Evolutionary conservation across 192 early-diverging fungal species (phyloP).

Genomic region (Umbelopsis vinacea): DNA sequence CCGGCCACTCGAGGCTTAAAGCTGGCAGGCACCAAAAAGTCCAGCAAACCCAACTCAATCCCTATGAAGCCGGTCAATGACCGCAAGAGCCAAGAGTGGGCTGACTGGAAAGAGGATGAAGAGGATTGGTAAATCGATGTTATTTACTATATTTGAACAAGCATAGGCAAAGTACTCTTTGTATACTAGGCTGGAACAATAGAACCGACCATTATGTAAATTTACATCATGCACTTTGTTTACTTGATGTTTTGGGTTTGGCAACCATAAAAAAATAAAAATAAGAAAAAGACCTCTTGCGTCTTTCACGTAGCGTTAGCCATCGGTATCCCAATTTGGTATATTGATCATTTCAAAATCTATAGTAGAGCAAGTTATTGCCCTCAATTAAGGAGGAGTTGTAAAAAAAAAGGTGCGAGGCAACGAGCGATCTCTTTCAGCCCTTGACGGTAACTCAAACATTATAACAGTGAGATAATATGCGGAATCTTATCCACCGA

Average conservation of each 20-base stretch:
- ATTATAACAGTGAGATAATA: too few relatives aligned
- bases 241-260: neutral
- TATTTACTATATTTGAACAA: neutral
- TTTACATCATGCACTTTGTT: conserved; percentile 15
- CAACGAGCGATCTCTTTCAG: too few relatives aligned
- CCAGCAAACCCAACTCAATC: neutral
- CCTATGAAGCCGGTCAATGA: conserved; percentile 4
- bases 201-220: neutral
- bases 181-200: neutral
- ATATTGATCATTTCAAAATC: too few relatives aligned
- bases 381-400: too few relatives aligned
- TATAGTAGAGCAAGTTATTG: too few relatives aligned
- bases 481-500: too few relatives aligned
- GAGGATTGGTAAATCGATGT: conserved; percentile 6
- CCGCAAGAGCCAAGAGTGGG: conserved; percentile 17
- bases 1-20: conserved; percentile 4
- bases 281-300: too few relatives aligned
- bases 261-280: too few relatives aligned
- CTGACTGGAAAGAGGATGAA: conserved; percentile 20
- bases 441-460: too few relatives aligned
- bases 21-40: neutral
- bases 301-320: too few relatives aligned
- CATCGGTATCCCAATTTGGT: too few relatives aligned
- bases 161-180: neutral
- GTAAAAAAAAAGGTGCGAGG: too few relatives aligned